These are phyloP conservation scores for Heliamphora pulchella DNA, from an alignment of 179 eudicot genomes.

Conservation along the genomic window DNA sequence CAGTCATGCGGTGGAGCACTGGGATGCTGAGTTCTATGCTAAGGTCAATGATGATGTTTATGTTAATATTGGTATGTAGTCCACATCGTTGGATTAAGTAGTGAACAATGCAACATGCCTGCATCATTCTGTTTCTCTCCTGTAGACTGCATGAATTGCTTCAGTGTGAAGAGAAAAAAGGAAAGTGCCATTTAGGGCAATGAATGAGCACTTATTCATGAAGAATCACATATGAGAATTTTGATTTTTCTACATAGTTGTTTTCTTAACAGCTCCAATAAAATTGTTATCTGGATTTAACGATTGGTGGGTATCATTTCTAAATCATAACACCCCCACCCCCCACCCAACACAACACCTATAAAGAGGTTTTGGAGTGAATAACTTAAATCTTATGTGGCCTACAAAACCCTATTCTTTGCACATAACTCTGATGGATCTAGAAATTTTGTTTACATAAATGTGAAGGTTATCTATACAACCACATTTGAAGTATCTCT, in stretches of 20 bases:
- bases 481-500: not conserved
- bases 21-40: conserved; percentile 87
- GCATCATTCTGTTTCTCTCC: not conserved
- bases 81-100: conserved; percentile 7
- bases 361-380: no score
- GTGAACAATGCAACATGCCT: not conserved
- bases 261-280: no score
- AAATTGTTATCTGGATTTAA: no score
- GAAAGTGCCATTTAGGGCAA: no score
- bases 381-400: not conserved
- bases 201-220: no score
- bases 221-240: no score
- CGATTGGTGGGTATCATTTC: no score
- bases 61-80: conserved; percentile 66
- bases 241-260: no score
- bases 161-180: not conserved
- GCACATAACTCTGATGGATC: not conserved
- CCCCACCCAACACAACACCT: no score
- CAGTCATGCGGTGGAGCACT: conserved; percentile 60
- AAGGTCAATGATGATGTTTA: conserved; percentile 85
- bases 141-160: not conserved
- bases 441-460: not conserved
- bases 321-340: no score
- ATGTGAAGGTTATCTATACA: no score
- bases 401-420: not conserved